phyloP scores from a whole-genome alignment of 768 basidiomycete species.

The Tylopilus balloui region DNA sequence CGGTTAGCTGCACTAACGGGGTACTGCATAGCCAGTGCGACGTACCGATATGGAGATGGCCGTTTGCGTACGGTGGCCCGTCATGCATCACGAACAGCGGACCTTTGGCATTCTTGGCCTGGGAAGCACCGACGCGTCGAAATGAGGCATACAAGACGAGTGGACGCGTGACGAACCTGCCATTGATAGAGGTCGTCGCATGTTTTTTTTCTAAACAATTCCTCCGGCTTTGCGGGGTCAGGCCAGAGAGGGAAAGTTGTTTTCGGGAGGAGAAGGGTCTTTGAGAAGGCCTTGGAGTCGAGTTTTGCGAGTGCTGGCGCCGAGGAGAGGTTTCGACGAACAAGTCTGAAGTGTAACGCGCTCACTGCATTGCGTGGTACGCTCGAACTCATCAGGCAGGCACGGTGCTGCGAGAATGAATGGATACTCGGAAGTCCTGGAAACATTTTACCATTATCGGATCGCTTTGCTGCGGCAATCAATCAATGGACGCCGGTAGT shows the following conservation, averaged over 20 bases:
- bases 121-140: neutral
- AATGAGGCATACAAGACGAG: neutral
- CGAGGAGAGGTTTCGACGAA: conserved; percentile 16
- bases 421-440: neutral
- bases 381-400: conserved; percentile 16
- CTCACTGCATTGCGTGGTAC: conserved; percentile 16
- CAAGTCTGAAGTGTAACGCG: conserved; percentile 7
- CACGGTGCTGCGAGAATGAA: neutral
- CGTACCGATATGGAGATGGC: conserved; percentile 89
- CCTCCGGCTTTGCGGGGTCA: conserved; percentile 60
- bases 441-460: neutral
- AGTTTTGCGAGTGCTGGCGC: neutral
- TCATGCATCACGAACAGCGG: conserved; percentile 86
- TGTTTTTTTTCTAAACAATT: conserved; percentile 53
- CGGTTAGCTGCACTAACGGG: neutral
- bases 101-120: conserved; percentile 65
- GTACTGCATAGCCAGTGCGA: neutral
- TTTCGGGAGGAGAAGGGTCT: conserved; percentile 76
- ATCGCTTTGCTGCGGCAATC: neutral
- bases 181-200: conserved; percentile 72
- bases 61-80: conserved; percentile 97
- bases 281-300: conserved; percentile 41
- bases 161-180: conserved; percentile 52
- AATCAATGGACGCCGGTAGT: too few relatives aligned
- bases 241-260: conserved; percentile 74